phyloP scores from a whole-genome alignment of 202 grass and related monocot genomes.

The Hordeum pubiflorum region DNA sequence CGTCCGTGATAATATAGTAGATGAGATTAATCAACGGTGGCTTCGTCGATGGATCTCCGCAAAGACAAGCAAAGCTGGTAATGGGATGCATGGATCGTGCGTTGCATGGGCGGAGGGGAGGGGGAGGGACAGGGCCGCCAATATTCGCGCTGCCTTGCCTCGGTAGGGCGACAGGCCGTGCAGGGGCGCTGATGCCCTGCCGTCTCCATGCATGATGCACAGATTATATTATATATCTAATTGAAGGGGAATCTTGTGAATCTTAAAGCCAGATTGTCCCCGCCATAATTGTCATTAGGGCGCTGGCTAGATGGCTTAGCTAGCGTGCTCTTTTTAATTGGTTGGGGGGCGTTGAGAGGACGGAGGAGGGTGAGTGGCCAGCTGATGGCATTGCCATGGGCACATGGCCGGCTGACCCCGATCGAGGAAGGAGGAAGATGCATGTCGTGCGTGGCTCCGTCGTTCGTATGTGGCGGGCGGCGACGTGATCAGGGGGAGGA shows the following conservation, averaged over 20 bases:
- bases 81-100: background rate
- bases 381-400: conserved; percentile 16
- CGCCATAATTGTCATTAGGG: conserved; percentile 4
- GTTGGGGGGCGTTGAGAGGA: background rate
- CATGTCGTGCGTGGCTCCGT: too few species aligned
- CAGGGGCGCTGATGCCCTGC: conserved; percentile 23
- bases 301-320: background rate
- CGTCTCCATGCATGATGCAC: background rate
- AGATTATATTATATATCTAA: background rate
- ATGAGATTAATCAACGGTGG: background rate
- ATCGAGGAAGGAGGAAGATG: background rate
- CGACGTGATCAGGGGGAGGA: too few species aligned
- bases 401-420: conserved; percentile 26
- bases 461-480: too few species aligned
- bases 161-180: conserved; percentile 46
- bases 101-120: background rate
- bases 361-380: background rate
- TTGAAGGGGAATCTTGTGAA: conserved; percentile 47
- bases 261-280: conserved; percentile 38
- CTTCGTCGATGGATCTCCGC: conserved; percentile 11
- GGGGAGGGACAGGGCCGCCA: conserved; percentile 31
- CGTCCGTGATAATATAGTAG: background rate
- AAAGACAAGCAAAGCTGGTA: conserved; percentile 23
- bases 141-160: conserved; percentile 54
- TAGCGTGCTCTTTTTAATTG: conserved; percentile 11